phyloP scores from a whole-genome alignment of 352 stramenopile species.

The Plasmopara viticola region DNA sequence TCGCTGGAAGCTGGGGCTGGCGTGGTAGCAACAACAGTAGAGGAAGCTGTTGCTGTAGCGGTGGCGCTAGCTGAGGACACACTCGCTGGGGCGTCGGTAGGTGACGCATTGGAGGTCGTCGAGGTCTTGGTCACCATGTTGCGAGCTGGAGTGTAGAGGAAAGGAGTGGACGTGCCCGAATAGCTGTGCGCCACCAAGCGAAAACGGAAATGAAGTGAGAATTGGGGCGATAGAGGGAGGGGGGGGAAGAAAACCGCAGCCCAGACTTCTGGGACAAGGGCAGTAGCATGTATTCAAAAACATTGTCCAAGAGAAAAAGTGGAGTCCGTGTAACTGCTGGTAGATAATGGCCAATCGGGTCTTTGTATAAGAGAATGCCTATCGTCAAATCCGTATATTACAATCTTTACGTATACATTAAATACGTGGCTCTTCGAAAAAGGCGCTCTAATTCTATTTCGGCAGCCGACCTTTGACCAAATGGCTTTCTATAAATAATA shows the following conservation, averaged over 20 bases:
- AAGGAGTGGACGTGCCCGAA: slow-evolving; percentile 51
- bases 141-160: slow-evolving; percentile 19
- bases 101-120: slow-evolving; percentile 19
- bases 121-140: slow-evolving; percentile 39
- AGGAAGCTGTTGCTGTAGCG: slow-evolving; percentile 21
- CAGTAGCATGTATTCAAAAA: slow-evolving; percentile 22
- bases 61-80: slow-evolving; percentile 28
- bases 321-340: slow-evolving; percentile 27
- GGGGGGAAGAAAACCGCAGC: slow-evolving; percentile 29
- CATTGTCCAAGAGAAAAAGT: slow-evolving; percentile 16
- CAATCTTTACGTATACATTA: background rate
- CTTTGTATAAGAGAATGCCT: slow-evolving; percentile 13
- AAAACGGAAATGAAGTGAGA: slow-evolving; percentile 32
- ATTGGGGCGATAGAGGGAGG: slow-evolving; percentile 11
- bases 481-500: too few relatives aligned
- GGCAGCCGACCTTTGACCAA: too few relatives aligned
- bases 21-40: slow-evolving; percentile 22
- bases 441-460: too few relatives aligned
- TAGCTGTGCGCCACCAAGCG: slow-evolving; percentile 51
- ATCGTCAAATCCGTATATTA: slow-evolving; percentile 2
- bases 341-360: slow-evolving; percentile 25
- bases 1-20: slow-evolving; percentile 19
- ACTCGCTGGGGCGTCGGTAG: slow-evolving; percentile 11
- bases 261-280: slow-evolving; percentile 23
- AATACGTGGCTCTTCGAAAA: background rate